Conservation (phyloP, 2,329 filamentous ascomycete genomes). For the Monilinia fructicola region DNA sequence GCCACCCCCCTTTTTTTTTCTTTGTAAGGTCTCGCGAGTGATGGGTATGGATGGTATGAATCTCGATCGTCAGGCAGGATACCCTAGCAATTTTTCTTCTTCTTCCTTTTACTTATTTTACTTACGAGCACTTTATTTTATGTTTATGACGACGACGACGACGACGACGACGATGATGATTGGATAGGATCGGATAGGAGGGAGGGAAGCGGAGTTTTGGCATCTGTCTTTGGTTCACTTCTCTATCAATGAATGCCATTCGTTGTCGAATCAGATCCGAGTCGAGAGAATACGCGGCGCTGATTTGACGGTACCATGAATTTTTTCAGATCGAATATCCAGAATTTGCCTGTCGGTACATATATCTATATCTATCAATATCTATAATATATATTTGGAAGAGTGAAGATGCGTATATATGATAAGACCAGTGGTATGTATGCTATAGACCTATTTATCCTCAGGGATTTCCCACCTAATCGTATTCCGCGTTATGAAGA, state of each 20-base stretch:
- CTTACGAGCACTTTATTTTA: not conserved
- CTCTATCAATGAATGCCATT: not conserved
- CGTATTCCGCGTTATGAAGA: too few species aligned
- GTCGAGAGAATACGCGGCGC: too few species aligned
- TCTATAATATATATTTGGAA: too few species aligned
- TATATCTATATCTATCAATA: too few species aligned
- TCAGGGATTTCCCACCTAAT: too few species aligned
- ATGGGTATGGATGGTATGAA: constrained; percentile 11
- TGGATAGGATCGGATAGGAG: not conserved
- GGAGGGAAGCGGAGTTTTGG: constrained; percentile 2
- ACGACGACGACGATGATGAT: not conserved
- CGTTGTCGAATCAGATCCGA: not conserved
- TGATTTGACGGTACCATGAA: too few species aligned
- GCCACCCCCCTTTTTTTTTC: not conserved
- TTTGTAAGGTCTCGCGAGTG: not conserved
- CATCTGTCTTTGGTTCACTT: not conserved
- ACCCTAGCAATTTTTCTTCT: constrained; percentile 5
- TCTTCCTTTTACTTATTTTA: not conserved
- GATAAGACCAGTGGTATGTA: too few species aligned
- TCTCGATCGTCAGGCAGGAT: constrained; percentile 13
- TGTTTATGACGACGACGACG: constrained; percentile 7
- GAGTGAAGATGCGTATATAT: too few species aligned
- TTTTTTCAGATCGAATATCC: too few species aligned
- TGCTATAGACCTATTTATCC: too few species aligned
- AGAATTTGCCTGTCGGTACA: too few species aligned